phyloP scores from a whole-genome alignment of 768 basidiomycete species.

The Tylopilus balloui region DNA sequence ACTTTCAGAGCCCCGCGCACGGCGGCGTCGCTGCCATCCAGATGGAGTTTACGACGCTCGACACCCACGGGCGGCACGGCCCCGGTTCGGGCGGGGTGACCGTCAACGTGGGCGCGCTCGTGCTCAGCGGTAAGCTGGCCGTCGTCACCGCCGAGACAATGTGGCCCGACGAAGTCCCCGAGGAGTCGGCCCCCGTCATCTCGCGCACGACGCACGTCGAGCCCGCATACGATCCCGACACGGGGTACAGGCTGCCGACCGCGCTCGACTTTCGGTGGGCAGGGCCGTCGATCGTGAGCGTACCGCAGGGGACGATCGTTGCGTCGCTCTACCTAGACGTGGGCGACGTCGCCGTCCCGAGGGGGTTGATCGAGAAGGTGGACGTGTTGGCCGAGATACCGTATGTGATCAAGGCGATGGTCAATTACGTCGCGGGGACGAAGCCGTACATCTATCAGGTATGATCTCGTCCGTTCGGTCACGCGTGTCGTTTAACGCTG shows the following conservation, averaged over 20 bases:
- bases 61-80: conserved; percentile 74
- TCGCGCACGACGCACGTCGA: conserved; percentile 67
- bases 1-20: conserved; percentile 76
- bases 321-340: conserved; percentile 57
- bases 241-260: conserved; percentile 72
- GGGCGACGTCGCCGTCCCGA: conserved; percentile 52
- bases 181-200: conserved; percentile 45
- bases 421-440: conserved; percentile 89
- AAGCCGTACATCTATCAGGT: conserved; percentile 96
- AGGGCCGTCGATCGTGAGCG: conserved; percentile 56
- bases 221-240: conserved; percentile 64
- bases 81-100: conserved; percentile 76
- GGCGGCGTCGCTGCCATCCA: conserved; percentile 81
- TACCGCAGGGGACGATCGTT: conserved; percentile 48
- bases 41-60: conserved; percentile 93
- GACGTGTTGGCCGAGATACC: conserved; percentile 96
- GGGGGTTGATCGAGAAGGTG: conserved; percentile 86
- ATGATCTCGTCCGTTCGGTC: conserved; percentile 21
- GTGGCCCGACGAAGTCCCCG: conserved; percentile 59
- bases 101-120: conserved; percentile 82
- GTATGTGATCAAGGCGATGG: conserved; percentile 83
- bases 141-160: conserved; percentile 76
- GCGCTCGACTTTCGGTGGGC: conserved; percentile 75
- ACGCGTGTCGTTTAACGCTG: not conserved
- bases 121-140: conserved; percentile 73